Evolutionary conservation across 176 grass and related monocot genomes (phyloP).

Genomic region (Canna indica): DNA sequence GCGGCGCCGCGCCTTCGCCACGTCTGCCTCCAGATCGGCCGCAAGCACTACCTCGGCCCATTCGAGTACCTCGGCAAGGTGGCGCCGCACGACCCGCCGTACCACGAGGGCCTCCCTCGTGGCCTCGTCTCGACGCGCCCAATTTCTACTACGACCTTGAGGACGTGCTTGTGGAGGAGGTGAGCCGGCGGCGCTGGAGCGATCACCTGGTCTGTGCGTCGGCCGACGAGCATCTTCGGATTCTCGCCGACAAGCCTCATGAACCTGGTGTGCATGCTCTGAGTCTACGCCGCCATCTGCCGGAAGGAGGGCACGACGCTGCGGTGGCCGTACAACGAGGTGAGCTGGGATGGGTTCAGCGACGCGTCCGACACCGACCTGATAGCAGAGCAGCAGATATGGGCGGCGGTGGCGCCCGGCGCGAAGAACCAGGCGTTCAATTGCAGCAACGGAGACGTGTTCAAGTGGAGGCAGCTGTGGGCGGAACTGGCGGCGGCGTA

Average conservation of each 20-base stretch:
- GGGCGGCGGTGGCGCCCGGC: slow-evolving; percentile 56
- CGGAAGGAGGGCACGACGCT: slow-evolving; percentile 23
- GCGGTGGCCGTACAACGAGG: slow-evolving; percentile 27
- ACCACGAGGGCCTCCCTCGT: not conserved
- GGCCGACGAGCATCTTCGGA: slow-evolving; percentile 34
- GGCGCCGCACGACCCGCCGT: not conserved
- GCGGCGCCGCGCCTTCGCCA: not conserved
- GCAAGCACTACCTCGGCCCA: not conserved
- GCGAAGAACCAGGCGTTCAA: slow-evolving; percentile 80
- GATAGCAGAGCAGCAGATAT: slow-evolving; percentile 77
- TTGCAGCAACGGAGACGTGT: slow-evolving; percentile 71
- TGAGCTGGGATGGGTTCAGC: slow-evolving; percentile 51
- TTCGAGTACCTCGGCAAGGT: not conserved
- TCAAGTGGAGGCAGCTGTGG: slow-evolving; percentile 39
- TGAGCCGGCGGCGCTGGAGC: not conserved
- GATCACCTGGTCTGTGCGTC: slow-evolving; percentile 16
- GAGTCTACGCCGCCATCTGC: slow-evolving; percentile 73
- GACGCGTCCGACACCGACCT: slow-evolving; percentile 71
- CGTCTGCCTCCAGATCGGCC: not conserved
- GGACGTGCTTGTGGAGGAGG: not conserved
- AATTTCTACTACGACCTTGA: slow-evolving; percentile 4
- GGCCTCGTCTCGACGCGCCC: not conserved
- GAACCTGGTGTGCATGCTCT: slow-evolving; percentile 61
- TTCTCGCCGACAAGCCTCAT: slow-evolving; percentile 43
- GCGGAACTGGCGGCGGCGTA: not conserved